Conservation (phyloP, 1,139 yeast genomes). For the Magnusiomyces ingens region DNA sequence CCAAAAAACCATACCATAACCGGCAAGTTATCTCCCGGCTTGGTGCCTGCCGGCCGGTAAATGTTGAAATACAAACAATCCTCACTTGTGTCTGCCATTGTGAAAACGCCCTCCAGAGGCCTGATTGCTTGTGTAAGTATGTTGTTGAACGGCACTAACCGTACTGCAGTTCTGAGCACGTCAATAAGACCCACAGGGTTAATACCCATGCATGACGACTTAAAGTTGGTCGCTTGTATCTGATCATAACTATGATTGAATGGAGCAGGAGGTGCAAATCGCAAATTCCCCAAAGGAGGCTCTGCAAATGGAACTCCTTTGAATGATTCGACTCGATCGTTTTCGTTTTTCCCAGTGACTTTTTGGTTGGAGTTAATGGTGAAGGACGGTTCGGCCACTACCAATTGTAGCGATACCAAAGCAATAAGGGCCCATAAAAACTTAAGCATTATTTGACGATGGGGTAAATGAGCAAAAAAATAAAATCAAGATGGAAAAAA, state of each 20-base stretch:
- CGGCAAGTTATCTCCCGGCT: conserved; percentile 18
- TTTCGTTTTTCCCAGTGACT: conserved; percentile 8
- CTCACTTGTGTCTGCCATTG: conserved; percentile 15
- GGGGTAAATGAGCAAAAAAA: too few relatives aligned
- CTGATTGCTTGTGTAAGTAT: neutral
- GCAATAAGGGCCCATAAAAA: too few relatives aligned
- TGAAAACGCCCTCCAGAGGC: neutral
- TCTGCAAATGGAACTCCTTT: conserved; percentile 16
- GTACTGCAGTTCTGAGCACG: neutral
- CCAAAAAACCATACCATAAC: conserved; percentile 31
- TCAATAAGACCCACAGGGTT: conserved; percentile 8
- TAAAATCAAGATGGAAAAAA: too few relatives aligned
- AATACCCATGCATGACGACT: conserved; percentile 4
- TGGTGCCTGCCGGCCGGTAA: conserved; percentile 18
- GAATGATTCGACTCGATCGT: conserved; percentile 11
- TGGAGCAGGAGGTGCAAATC: conserved; percentile 13
- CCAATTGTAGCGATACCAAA: neutral
- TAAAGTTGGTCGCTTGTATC: conserved; percentile 3
- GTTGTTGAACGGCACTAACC: too few relatives aligned
- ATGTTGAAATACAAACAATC: conserved; percentile 24
- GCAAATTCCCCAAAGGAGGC: conserved; percentile 15
- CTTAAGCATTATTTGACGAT: too few relatives aligned
- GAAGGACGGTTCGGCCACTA: conserved; percentile 5
- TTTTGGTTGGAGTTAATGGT: conserved; percentile 8
- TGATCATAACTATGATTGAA: conserved; percentile 4